These are phyloP conservation scores for Colletotrichum cordylinicola DNA, from an alignment of 2,329 filamentous ascomycete species.

Conservation along the genomic window DNA sequence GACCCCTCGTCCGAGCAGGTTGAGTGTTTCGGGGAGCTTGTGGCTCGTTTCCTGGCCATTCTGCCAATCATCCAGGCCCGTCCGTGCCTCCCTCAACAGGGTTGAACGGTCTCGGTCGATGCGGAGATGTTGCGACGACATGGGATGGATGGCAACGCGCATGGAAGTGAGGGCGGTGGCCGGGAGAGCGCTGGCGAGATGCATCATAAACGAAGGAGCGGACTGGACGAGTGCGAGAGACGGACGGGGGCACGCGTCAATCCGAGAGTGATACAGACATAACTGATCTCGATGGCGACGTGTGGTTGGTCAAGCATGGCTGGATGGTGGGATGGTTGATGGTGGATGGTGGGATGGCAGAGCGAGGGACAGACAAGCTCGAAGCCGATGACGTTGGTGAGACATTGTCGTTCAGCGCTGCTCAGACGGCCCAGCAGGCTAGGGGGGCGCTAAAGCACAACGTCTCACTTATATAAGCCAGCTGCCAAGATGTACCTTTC, in stretches of 20 bases:
- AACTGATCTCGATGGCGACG: not conserved
- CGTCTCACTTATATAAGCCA: not conserved
- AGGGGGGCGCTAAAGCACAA: not conserved
- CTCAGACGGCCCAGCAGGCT: not conserved
- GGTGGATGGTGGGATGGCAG: not conserved
- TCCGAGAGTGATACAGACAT: not conserved
- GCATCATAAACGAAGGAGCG: not conserved
- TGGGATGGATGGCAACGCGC: conserved; percentile 8
- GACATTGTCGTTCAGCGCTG: conserved; percentile 7
- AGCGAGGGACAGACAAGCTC: not conserved
- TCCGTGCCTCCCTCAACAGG: not conserved
- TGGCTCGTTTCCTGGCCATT: not conserved
- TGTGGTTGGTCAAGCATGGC: not conserved
- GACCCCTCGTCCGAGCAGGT: not conserved
- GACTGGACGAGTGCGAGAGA: not conserved
- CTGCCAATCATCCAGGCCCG: conserved; percentile 5
- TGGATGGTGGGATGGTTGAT: not conserved
- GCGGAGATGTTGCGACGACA: not conserved
- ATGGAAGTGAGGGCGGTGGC: not conserved
- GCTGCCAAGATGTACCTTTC: not conserved
- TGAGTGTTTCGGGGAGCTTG: not conserved
- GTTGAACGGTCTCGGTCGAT: not conserved
- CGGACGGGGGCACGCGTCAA: not conserved
- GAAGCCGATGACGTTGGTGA: conserved; percentile 20
- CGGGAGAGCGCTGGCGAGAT: not conserved